These are phyloP conservation scores for Lojkania enalia DNA, from an alignment of 2,329 filamentous ascomycete genomes.

Conservation along the genomic window DNA sequence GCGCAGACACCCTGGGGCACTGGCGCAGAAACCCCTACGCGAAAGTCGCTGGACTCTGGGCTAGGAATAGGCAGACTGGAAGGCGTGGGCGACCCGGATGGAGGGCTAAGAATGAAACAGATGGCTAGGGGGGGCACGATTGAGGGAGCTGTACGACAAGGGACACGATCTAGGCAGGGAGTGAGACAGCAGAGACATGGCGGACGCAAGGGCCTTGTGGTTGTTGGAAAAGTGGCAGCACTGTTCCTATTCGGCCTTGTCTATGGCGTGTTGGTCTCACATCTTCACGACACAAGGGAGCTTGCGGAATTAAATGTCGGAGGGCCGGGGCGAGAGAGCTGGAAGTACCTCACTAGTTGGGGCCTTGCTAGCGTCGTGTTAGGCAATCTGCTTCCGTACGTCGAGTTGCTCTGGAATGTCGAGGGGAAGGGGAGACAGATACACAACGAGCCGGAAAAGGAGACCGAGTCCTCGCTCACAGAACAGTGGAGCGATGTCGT, in stretches of 20 bases:
- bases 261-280: slow-evolving; percentile 80
- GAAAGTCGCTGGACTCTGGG: slow-evolving; percentile 12
- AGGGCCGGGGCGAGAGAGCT: slow-evolving; percentile 57
- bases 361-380: slow-evolving; percentile 76
- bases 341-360: slow-evolving; percentile 79
- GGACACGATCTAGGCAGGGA: slow-evolving; percentile 10
- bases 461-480: slow-evolving; percentile 44
- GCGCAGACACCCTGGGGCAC: slow-evolving; percentile 75
- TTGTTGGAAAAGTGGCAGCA: slow-evolving; percentile 62
- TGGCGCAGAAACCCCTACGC: slow-evolving; percentile 69
- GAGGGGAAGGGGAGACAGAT: slow-evolving; percentile 43
- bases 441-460: slow-evolving; percentile 31
- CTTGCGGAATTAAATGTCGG: slow-evolving; percentile 66
- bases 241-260: slow-evolving; percentile 79
- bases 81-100: slow-evolving; percentile 29
- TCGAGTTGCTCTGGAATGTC: slow-evolving; percentile 73
- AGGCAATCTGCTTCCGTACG: slow-evolving; percentile 79
- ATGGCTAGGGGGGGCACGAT: slow-evolving; percentile 16
- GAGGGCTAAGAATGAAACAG: slow-evolving; percentile 28
- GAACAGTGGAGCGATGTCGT: slow-evolving; percentile 78
- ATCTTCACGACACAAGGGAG: slow-evolving; percentile 71
- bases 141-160: slow-evolving; percentile 1
- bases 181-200: slow-evolving; percentile 20
- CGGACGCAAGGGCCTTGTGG: slow-evolving; percentile 53
- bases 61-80: slow-evolving; percentile 24